A percentile compares a stretch with the other conserved stretches of the same genome.
phyloP scores from a whole-genome alignment of 768 basidiomycete species.

The Lentinula sp. region DNA sequence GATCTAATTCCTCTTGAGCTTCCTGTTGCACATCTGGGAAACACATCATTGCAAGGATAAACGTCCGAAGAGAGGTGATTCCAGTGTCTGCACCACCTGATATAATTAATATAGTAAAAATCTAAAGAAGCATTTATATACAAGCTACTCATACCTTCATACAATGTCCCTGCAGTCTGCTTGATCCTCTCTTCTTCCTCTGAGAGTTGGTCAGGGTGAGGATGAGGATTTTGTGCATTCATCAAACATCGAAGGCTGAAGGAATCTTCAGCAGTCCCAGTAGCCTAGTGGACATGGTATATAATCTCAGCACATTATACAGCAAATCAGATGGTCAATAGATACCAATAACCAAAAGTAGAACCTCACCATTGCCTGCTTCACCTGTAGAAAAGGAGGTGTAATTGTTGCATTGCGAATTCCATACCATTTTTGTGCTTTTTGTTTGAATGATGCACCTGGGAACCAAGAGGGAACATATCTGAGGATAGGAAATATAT shows the following conservation, averaged over 20 bases:
- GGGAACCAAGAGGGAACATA: constrained; percentile 2
- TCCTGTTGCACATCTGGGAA: background rate
- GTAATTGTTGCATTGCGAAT: background rate
- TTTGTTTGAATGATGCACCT: constrained; percentile 2
- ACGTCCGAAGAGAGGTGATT: background rate
- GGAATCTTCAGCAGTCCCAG: background rate
- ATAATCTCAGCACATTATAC: no score
- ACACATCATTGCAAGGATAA: background rate
- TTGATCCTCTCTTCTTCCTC: constrained; percentile 1
- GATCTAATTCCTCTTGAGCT: background rate
- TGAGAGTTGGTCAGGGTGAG: background rate
- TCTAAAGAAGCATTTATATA: background rate
- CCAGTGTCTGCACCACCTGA: background rate
- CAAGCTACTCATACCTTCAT: background rate
- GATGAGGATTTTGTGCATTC: background rate
- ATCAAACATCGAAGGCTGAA: background rate
- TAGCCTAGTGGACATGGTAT: background rate
- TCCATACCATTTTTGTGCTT: background rate
- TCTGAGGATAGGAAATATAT: background rate
- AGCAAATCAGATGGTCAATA: no score
- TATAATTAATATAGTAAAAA: background rate
- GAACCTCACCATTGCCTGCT: background rate
- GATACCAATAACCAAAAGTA: background rate
- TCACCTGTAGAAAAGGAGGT: background rate
- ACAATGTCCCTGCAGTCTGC: constrained; percentile 1